Conservation (phyloP, 139 green algal species). For the Chara braunii region DNA sequence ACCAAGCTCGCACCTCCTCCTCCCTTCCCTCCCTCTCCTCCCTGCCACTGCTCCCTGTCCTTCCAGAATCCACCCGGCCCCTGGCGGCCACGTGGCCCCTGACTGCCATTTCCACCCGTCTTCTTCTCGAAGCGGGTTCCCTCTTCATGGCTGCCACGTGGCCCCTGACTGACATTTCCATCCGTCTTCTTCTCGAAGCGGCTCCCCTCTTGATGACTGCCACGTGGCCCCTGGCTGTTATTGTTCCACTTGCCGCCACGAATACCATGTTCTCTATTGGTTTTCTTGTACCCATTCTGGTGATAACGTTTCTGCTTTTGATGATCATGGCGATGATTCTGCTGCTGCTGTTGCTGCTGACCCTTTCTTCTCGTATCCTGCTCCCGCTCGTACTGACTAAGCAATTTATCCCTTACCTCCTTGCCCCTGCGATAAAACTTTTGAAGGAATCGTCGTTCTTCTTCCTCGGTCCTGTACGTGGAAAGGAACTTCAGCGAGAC, state of each 20-base stretch:
- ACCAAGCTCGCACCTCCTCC: too few species aligned
- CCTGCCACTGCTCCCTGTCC: background rate
- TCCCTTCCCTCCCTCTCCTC: background rate
- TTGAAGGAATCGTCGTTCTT: background rate
- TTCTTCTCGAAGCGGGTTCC: background rate
- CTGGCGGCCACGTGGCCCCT: background rate
- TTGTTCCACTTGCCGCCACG: too few species aligned
- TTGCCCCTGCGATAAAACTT: background rate
- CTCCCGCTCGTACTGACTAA: constrained; percentile 4
- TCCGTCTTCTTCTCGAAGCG: background rate
- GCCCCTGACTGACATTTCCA: background rate
- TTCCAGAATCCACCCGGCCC: background rate
- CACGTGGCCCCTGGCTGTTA: too few species aligned
- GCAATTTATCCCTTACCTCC: constrained; percentile 1
- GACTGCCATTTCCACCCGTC: background rate
- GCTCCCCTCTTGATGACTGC: background rate
- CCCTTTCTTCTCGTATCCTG: too few species aligned
- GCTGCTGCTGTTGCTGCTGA: background rate
- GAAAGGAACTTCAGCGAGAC: constrained; percentile 76
- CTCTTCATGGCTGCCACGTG: background rate
- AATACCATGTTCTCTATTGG: too few species aligned
- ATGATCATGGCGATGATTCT: too few species aligned
- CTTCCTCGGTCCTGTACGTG: constrained; percentile 58
- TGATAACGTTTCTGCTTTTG: too few species aligned
- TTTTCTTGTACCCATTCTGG: too few species aligned